Conservation (phyloP, 2,329 filamentous ascomycete species). For the Botrytis hyacinthi region DNA sequence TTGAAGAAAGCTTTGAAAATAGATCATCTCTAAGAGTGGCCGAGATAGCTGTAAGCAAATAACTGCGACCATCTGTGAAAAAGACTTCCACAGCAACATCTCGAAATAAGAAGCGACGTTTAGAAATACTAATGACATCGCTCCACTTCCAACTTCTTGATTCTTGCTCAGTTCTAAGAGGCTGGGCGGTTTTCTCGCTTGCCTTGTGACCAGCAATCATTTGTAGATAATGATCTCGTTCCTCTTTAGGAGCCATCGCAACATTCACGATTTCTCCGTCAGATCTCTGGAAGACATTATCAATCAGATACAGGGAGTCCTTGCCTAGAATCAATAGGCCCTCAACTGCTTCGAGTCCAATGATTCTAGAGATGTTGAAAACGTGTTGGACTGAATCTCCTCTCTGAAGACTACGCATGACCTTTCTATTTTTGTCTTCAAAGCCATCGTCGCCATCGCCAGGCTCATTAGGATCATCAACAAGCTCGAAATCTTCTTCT, state of each 20-base stretch:
- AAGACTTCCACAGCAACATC: slow-evolving; percentile 97
- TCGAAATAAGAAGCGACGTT: slow-evolving; percentile 89
- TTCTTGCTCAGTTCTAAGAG: slow-evolving; percentile 66
- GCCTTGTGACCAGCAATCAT: slow-evolving; percentile 76
- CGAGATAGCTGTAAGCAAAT: slow-evolving; percentile 82
- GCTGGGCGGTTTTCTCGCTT: slow-evolving; percentile 53
- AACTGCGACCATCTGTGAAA: slow-evolving; percentile 94
- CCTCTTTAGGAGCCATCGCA: slow-evolving; percentile 86
- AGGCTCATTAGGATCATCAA: slow-evolving; percentile 89
- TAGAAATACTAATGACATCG: slow-evolving; percentile 92
- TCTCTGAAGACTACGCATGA: slow-evolving; percentile 88
- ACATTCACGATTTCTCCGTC: slow-evolving; percentile 97
- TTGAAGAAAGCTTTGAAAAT: slow-evolving; percentile 69
- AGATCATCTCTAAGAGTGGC: slow-evolving; percentile 74
- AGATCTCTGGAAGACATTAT: slow-evolving; percentile 91
- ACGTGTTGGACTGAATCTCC: slow-evolving; percentile 91
- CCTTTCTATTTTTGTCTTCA: slow-evolving; percentile 97
- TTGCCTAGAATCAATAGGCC: slow-evolving; percentile 92
- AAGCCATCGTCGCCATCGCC: slow-evolving; percentile 73
- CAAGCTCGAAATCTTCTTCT: slow-evolving; percentile 93
- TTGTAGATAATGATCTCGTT: slow-evolving; percentile 91
- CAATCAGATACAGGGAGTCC: slow-evolving; percentile 87
- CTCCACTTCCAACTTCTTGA: slow-evolving; percentile 91
- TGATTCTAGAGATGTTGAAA: slow-evolving; percentile 91
- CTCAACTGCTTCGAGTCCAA: slow-evolving; percentile 90